Evolutionary conservation across 2,329 filamentous ascomycete genomes (phyloP).

Genomic region (Colletotrichum euphorbiae): DNA sequence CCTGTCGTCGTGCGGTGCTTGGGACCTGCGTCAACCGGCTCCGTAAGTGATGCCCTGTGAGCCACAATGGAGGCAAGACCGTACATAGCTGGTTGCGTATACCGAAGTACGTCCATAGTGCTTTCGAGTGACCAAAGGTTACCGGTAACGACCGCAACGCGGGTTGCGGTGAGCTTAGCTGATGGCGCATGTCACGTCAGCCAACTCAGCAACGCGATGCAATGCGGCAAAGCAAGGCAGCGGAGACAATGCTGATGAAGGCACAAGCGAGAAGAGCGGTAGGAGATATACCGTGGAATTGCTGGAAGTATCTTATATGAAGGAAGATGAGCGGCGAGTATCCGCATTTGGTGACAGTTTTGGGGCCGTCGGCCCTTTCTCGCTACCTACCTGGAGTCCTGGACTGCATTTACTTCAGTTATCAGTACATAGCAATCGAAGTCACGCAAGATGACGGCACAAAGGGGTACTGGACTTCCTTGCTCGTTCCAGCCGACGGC

Average conservation of each 20-base stretch:
- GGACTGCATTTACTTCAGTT: no score
- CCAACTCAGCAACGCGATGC: not conserved
- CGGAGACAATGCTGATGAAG: not conserved
- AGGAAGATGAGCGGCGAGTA: not conserved
- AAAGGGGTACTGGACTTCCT: not conserved
- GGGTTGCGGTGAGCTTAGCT: slow-evolving; percentile 8
- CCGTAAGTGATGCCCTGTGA: not conserved
- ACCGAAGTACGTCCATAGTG: no score
- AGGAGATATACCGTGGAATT: not conserved
- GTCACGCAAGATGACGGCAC: no score
- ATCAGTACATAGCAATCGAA: no score
- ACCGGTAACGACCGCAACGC: not conserved
- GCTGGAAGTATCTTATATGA: not conserved
- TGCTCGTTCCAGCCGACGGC: not conserved
- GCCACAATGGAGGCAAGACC: not conserved
- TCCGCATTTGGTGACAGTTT: not conserved
- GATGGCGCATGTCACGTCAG: not conserved
- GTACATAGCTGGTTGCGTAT: no score
- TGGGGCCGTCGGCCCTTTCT: no score
- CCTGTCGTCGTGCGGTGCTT: not conserved
- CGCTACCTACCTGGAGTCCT: no score
- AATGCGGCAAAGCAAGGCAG: slow-evolving; percentile 3
- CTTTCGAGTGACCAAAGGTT: no score
- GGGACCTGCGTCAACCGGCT: not conserved
- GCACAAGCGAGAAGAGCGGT: not conserved